Evolutionary conservation across 2,329 filamentous ascomycete genomes (phyloP).

Genomic region (Ophiosphaerella korrae): DNA sequence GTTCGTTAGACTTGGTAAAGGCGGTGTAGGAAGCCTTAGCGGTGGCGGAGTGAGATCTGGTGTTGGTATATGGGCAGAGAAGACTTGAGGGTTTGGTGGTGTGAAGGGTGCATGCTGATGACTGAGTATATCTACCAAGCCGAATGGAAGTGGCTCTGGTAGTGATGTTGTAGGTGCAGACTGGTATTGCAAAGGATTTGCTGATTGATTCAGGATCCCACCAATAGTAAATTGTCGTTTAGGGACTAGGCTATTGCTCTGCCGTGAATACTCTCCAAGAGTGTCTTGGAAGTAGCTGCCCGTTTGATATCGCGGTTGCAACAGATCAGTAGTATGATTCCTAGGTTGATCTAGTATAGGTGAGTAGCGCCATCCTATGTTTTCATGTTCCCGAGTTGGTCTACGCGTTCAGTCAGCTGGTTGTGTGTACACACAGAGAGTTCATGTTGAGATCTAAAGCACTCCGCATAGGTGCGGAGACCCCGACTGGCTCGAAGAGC

Average conservation of each 20-base stretch:
- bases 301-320: slow-evolving; percentile 7
- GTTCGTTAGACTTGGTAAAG: slow-evolving; percentile 30
- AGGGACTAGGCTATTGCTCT: slow-evolving; percentile 13
- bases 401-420: slow-evolving; percentile 8
- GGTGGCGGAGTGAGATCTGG: slow-evolving; percentile 32
- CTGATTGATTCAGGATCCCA: slow-evolving; percentile 29
- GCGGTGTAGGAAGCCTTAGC: slow-evolving; percentile 31
- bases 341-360: slow-evolving; percentile 2
- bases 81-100: slow-evolving; percentile 24
- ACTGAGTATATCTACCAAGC: slow-evolving; percentile 32
- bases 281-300: slow-evolving; percentile 20
- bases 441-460: neutral
- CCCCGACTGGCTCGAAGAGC: neutral
- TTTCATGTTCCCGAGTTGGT: slow-evolving; percentile 4
- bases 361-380: slow-evolving; percentile 37
- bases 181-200: slow-evolving; percentile 5
- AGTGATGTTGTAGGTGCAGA: slow-evolving; percentile 5
- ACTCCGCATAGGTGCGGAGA: neutral
- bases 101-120: slow-evolving; percentile 21
- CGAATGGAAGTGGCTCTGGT: slow-evolving; percentile 33
- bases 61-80: slow-evolving; percentile 29
- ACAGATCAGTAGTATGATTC: neutral
- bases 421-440: neutral
- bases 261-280: slow-evolving; percentile 7
- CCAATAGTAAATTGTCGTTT: slow-evolving; percentile 20